Percentiles rank a stretch among this genome's conserved stretches.
Conservation (phyloP, 2,329 filamentous ascomycete genomes). For the Chaetomiaceae sp. region DNA sequence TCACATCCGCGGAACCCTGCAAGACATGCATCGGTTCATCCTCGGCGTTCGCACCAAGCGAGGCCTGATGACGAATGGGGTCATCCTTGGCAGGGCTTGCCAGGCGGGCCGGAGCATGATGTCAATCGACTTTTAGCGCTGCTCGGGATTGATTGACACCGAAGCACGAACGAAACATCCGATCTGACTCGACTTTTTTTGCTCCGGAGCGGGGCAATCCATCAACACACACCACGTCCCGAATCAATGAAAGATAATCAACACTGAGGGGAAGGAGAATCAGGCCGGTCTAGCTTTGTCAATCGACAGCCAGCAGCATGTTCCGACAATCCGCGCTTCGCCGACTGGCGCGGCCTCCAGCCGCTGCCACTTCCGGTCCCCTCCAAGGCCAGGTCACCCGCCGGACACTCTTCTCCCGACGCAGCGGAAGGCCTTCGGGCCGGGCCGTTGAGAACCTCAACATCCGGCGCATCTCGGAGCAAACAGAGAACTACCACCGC, state of each 20-base stretch:
- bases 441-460: conserved; percentile 46
- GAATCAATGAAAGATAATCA: neutral
- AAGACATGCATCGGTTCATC: neutral
- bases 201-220: neutral
- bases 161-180: neutral
- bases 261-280: neutral
- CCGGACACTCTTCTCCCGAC: conserved; percentile 35
- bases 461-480: conserved; percentile 43
- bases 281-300: neutral
- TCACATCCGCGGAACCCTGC: too few species aligned
- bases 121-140: neutral
- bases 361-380: neutral
- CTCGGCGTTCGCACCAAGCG: neutral
- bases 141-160: neutral
- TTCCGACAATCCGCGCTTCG: conserved; percentile 29
- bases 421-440: conserved; percentile 18
- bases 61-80: neutral
- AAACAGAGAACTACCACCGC: conserved; percentile 47
- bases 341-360: conserved; percentile 24
- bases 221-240: neutral
- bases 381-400: conserved; percentile 21
- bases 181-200: neutral
- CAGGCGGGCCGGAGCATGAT: neutral
- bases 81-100: neutral
- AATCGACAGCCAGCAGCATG: conserved; percentile 25